Base-by-base conservation (phyloP, 768 basidiomycete genomes). In the Lyophyllum atratum region DNA sequence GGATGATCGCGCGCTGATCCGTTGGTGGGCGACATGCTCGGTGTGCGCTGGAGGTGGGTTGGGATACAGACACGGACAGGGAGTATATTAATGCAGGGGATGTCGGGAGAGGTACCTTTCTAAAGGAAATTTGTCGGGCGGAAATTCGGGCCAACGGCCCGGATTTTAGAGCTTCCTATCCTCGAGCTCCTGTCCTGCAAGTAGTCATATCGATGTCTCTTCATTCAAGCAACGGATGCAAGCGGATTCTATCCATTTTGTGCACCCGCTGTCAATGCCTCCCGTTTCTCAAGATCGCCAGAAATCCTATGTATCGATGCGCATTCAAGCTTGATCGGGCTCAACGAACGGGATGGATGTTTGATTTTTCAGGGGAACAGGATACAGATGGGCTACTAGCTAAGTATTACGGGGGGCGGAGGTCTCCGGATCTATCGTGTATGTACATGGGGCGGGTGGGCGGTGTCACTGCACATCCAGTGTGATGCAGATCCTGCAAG, bases 21-120 rank as follows among this genome's bases (percentile, higher is more conserved):
- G 24, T 45, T 4, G 12, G 33, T 29, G 34, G 47, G 50, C 25
- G 54, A 49, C 61, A 56, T 59, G 19, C 22, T 48, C 29, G 29
- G 29, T 31, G 37, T 39, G 37, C 37, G 37, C 37, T 9, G 37
- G 37, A 39, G 37, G 15, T 7, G 4, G 17, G 37, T 39, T 39
- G 29, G 29, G 11, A 39, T 39, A 14, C 4, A 39, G 12, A 4
- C 37, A 4, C 15, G 17, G 7, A n/a, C 12, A 17, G 37, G 37
- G 37, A 14, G 37, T 39, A 39, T 39, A 39, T 39, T 17, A 39
- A 39, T 17, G 37, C 37, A 42, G 5, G 11, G 40, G 40, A 42
- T 15, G 11, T 11, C 40, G 40, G 40, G 21, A 21, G n/a, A 42
- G 40, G 6, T 37, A 11, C 29, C 37, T 39, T 39, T n/a, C 8